Percentiles rank a stretch among this genome's conserved stretches.
phyloP scores from a whole-genome alignment of 345 rosid genomes.

The Sonneratia caseolaris region DNA sequence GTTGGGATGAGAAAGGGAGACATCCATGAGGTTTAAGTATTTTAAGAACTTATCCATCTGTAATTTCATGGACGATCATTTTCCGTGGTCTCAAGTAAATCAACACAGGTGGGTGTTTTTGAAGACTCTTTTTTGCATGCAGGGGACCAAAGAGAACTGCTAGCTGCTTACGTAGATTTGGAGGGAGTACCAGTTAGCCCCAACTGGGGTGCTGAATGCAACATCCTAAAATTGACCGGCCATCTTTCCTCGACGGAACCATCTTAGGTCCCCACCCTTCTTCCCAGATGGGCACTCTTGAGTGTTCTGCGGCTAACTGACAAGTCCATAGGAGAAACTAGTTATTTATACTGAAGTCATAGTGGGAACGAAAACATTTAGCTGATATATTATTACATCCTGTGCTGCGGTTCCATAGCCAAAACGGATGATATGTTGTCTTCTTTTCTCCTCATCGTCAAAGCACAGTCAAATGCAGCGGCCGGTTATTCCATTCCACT shows the following conservation, averaged over 20 bases:
- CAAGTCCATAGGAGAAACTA: not conserved
- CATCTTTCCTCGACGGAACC: conserved; percentile 99
- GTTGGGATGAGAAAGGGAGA: not conserved
- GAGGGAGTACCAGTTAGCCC: conserved; percentile 92
- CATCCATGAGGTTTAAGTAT: too few species aligned
- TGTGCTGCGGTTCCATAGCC: too few species aligned
- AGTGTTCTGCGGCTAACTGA: conserved; percentile 85
- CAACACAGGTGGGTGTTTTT: not conserved
- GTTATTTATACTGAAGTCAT: not conserved
- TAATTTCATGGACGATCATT: not conserved
- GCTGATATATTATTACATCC: too few species aligned
- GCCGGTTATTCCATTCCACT: too few species aligned
- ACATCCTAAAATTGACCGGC: conserved; percentile 95
- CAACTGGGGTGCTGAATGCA: conserved; percentile 70
- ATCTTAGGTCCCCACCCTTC: conserved; percentile 98
- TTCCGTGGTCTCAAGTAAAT: not conserved
- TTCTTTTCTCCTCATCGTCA: too few species aligned
- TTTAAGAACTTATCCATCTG: not conserved
- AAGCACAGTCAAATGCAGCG: too few species aligned
- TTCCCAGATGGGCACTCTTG: conserved; percentile 92
- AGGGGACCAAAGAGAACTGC: not conserved
- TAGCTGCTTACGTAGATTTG: conserved; percentile 68
- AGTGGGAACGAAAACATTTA: not conserved
- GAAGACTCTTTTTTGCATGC: not conserved
- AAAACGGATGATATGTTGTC: too few species aligned